Base-by-base conservation (phyloP, 2,329 filamentous ascomycete species). In the Colletotrichum liaoningense region DNA sequence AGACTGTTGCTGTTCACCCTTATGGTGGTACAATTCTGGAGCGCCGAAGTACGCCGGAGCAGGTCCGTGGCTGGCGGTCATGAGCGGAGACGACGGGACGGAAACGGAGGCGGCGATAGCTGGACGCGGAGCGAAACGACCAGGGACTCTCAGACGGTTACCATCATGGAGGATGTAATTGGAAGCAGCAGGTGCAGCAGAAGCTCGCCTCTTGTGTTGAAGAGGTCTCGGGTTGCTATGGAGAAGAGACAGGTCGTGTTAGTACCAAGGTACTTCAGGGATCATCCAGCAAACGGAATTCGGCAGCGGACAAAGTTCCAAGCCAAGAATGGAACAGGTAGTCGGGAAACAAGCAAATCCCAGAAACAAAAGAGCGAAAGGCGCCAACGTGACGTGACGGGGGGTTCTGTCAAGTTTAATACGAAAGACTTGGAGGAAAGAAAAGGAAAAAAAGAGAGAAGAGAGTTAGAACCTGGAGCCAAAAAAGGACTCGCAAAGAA, bases 151-250 rank as follows among this genome's bases (percentile, higher is more conserved):
- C 59, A 76, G 42, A 38, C 69, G 67, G 33, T 64, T 67, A 28
- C 58, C 75, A 76, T 76, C 73, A 63, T 68, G 57, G 57, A 28
- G 24, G 62, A 58, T 35, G 54, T 71, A 71, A 24, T 67, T 63
- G 19, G 62, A 69, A 72, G 66, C 57, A 46, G 67, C 60, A 58
- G 75, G 73, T 24, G 73, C 68, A 28, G 75, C 75, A n/a, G 75
- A 74, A 8, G 74, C 69, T 12, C 70, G 67, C 58, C 75, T 71
- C 52, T 74, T 70, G 68, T 76, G 75, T 63, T 75, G 75, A 12
- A 68, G 69, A n/a, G 57, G 57, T 22, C 70, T 68, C 16, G 72
- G 72, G 35, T 71, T 69, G 58, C 72, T 75, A 38, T 64, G 49
- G 22, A 72, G 42, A 63, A 57, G 55, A 69, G 58, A 67, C 55